These are phyloP conservation scores for Acephala macrosclerotiorum DNA, from an alignment of 2,329 filamentous ascomycete genomes.

Conservation along the genomic window DNA sequence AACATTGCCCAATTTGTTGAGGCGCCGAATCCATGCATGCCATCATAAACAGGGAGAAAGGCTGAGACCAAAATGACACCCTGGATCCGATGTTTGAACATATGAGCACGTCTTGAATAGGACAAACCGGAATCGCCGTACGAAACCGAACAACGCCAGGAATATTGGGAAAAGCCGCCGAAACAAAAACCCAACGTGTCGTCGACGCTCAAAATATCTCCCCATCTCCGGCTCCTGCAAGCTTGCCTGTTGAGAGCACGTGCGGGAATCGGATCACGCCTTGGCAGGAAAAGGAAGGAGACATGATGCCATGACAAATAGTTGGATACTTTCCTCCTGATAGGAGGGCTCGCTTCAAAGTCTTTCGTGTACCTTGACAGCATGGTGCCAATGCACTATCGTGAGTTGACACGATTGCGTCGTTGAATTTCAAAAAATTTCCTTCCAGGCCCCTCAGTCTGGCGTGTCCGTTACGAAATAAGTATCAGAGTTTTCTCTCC, in stretches of 20 bases:
- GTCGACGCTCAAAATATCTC: background rate
- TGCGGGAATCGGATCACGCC: background rate
- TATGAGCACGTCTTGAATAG: background rate
- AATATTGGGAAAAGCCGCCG: slow-evolving; percentile 9
- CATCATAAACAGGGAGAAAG: background rate
- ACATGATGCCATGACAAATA: slow-evolving; percentile 13
- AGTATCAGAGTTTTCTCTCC: background rate
- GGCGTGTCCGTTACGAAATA: slow-evolving; percentile 1
- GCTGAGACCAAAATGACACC: background rate
- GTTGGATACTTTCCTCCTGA: background rate
- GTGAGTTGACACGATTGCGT: background rate
- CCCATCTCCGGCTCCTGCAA: background rate
- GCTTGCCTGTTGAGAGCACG: background rate
- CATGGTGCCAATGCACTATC: background rate
- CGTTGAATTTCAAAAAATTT: background rate
- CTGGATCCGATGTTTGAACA: background rate
- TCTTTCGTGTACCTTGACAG: background rate
- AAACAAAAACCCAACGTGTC: background rate
- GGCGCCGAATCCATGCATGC: background rate
- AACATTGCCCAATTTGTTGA: slow-evolving; percentile 30
- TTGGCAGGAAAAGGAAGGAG: background rate
- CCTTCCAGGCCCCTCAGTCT: background rate
- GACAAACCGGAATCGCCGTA: slow-evolving; percentile 25
- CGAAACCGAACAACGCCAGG: background rate
- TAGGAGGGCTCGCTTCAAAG: background rate